phyloP scores from a whole-genome alignment of 2,329 filamentous ascomycete genomes.

The Lachnellula subtilissima region DNA sequence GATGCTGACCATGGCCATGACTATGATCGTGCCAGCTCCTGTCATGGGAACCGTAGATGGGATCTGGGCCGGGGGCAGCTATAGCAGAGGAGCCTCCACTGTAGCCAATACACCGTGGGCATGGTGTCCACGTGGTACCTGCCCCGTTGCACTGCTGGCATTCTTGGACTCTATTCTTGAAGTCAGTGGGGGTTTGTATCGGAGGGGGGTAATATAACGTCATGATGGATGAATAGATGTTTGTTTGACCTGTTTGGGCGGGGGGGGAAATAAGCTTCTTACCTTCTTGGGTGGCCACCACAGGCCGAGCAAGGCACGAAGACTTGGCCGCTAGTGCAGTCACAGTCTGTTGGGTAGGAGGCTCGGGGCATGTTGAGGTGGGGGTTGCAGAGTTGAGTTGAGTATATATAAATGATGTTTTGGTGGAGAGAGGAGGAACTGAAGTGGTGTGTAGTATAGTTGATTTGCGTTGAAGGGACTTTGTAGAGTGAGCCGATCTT shows the following conservation, averaged over 20 bases:
- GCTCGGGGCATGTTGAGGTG: not conserved
- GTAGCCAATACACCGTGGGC: not conserved
- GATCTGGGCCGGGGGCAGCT: too few species aligned
- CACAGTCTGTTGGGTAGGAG: not conserved
- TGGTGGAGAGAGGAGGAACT: not conserved
- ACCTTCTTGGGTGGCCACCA: conserved; percentile 3
- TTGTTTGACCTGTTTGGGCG: not conserved
- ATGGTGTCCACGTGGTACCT: not conserved
- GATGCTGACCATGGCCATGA: not conserved
- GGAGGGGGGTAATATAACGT: not conserved
- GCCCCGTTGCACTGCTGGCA: not conserved
- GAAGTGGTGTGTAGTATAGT: not conserved
- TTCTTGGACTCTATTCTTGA: not conserved
- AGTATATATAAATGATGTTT: not conserved
- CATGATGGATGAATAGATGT: not conserved
- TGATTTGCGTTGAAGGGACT: not conserved
- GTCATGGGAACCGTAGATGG: not conserved
- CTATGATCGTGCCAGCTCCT: not conserved
- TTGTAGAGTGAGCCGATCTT: not conserved
- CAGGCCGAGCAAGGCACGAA: not conserved
- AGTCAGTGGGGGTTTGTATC: not conserved
- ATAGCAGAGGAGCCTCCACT: not conserved
- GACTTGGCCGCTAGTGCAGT: not conserved
- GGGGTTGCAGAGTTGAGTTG: not conserved
- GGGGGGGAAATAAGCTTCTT: not conserved